Evolutionary conservation across 768 basidiomycete species (phyloP).

Genomic region (Leccinum truebloodii): DNA sequence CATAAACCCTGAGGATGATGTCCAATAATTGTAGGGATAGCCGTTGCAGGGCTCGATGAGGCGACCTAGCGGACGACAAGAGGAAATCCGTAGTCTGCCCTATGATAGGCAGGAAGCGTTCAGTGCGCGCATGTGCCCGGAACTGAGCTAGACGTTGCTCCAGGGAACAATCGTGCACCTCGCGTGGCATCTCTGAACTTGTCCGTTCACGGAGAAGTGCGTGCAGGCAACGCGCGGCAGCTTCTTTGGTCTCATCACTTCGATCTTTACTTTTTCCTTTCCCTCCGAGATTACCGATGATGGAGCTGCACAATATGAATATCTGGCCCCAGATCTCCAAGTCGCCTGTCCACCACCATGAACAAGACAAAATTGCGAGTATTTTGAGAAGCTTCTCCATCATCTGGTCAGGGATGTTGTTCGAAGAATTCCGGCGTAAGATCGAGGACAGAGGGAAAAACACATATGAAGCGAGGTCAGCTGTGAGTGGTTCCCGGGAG

Average conservation of each 20-base stretch:
- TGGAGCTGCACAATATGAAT: constrained; percentile 71
- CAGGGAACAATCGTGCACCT: constrained; percentile 17
- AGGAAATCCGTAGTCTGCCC: constrained; percentile 82
- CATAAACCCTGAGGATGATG: constrained; percentile 58
- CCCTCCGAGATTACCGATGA: constrained; percentile 62
- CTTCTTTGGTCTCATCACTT: constrained; percentile 81
- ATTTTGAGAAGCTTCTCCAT: constrained; percentile 70
- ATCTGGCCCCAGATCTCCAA: constrained; percentile 78
- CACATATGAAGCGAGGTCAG: constrained; percentile 74
- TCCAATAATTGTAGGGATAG: constrained; percentile 59
- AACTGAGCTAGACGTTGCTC: constrained; percentile 41
- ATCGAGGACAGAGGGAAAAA: constrained; percentile 88
- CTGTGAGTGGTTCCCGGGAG: constrained; percentile 43
- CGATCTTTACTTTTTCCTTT: constrained; percentile 69
- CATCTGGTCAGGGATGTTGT: constrained; percentile 74
- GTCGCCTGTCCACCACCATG: constrained; percentile 89
- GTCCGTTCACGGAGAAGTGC: constrained; percentile 59
- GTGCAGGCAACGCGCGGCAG: constrained; percentile 67
- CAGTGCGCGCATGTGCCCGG: constrained; percentile 39
- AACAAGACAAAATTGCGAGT: constrained; percentile 57
- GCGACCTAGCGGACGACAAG: constrained; percentile 58
- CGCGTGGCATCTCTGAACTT: constrained; percentile 41
- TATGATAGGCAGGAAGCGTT: constrained; percentile 69
- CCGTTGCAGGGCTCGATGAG: constrained; percentile 60
- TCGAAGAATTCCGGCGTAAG: constrained; percentile 70